Evolutionary conservation across 148 eudicot species (phyloP).

Genomic region (Heliosperma pusillum): DNA sequence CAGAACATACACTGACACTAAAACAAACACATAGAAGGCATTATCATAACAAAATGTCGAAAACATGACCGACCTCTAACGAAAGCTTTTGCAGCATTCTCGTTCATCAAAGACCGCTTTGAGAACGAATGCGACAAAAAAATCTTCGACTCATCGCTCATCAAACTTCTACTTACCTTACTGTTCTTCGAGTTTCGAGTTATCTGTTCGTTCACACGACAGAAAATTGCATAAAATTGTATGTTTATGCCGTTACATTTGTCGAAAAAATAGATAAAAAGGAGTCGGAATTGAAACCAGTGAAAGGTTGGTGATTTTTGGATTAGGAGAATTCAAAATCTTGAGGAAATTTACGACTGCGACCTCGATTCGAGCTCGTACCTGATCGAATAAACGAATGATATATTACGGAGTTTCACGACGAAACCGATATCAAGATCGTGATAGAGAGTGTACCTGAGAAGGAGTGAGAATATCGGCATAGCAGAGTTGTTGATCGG

Average conservation of each 20-base stretch:
- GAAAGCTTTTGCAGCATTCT: conserved; percentile 70
- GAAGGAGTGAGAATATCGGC: conserved; percentile 90
- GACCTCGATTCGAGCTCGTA: conserved; percentile 84
- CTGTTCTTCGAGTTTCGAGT: conserved; percentile 29
- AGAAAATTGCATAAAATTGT: not conserved
- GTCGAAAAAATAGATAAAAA: not conserved
- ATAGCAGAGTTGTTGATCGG: conserved; percentile 77
- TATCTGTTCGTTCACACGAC: conserved; percentile 23
- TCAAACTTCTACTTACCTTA: conserved; percentile 56
- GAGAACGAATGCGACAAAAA: conserved; percentile 70
- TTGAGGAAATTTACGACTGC: conserved; percentile 76
- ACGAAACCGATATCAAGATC: not conserved
- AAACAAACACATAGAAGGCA: conserved; percentile 20
- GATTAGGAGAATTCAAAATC: conserved; percentile 54
- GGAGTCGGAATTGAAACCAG: conserved; percentile 39
- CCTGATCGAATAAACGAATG: conserved; percentile 34
- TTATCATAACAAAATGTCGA: not conserved
- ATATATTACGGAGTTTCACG: not conserved
- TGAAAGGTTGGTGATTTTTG: conserved; percentile 69
- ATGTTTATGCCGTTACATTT: not conserved
- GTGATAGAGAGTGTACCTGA: conserved; percentile 36
- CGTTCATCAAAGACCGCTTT: conserved; percentile 64
- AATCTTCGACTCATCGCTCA: conserved; percentile 63
- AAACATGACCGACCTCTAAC: conserved; percentile 55
- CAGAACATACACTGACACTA: not conserved